Evolutionary conservation across 257 asterid species (phyloP).

Genomic region (Nicotiana sylvestris): DNA sequence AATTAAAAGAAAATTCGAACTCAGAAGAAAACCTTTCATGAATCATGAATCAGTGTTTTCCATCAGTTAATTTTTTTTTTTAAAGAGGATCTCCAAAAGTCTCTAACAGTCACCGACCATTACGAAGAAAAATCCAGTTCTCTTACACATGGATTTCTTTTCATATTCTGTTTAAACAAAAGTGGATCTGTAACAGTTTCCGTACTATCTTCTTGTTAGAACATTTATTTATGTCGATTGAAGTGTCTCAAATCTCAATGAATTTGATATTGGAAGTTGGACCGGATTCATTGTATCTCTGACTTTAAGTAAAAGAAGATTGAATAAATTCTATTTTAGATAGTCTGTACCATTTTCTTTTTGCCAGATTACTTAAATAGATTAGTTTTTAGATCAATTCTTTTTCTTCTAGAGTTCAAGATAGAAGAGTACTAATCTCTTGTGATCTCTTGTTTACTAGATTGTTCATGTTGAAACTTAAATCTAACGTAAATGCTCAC

Average conservation of each 20-base stretch:
- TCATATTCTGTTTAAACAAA: neutral
- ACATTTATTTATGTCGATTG: neutral
- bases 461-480: too few species aligned
- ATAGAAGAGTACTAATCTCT: too few species aligned
- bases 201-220: neutral
- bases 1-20: too few species aligned
- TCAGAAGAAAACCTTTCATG: too few species aligned
- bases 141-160: neutral
- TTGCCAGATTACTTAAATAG: too few species aligned
- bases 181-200: neutral
- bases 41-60: neutral
- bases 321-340: neutral
- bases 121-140: neutral
- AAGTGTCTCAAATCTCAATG: neutral
- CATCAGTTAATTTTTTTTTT: neutral
- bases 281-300: neutral
- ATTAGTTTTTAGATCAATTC: too few species aligned
- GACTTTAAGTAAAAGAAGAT: neutral
- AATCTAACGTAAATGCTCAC: too few species aligned
- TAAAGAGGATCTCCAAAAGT: neutral
- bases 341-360: too few species aligned
- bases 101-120: neutral
- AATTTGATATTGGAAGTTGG: neutral
- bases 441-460: too few species aligned
- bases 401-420: too few species aligned